These are phyloP conservation scores for Calonectria pseudoreteaudii DNA, from an alignment of 2,329 filamentous ascomycete species.

Conservation along the genomic window DNA sequence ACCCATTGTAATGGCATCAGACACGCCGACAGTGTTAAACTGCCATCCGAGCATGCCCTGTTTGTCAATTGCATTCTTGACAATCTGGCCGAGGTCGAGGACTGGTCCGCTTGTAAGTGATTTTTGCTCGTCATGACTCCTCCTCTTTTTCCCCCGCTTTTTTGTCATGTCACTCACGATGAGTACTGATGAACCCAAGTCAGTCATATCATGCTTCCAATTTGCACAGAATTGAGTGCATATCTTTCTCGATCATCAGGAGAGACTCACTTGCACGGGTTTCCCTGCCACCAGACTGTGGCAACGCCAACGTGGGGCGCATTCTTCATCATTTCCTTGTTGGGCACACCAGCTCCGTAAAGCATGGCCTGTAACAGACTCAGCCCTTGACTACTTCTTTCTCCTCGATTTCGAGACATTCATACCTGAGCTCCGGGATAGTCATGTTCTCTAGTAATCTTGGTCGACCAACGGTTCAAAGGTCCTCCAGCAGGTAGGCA, in stretches of 20 bases:
- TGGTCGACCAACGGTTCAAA: slow-evolving; percentile 88
- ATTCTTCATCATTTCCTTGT: slow-evolving; percentile 86
- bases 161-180: slow-evolving; percentile 51
- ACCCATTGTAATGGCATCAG: slow-evolving; percentile 95
- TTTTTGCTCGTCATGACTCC: background rate
- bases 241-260: background rate
- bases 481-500: slow-evolving; percentile 63
- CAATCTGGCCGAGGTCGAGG: slow-evolving; percentile 86
- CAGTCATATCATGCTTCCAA: slow-evolving; percentile 11
- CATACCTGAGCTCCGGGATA: slow-evolving; percentile 88
- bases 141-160: slow-evolving; percentile 1
- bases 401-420: too few relatives aligned
- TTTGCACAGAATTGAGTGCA: background rate
- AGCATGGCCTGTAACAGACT: slow-evolving; percentile 79
- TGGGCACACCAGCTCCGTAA: slow-evolving; percentile 90
- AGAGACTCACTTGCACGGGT: slow-evolving; percentile 87
- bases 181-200: slow-evolving; percentile 47
- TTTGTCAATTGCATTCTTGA: slow-evolving; percentile 84
- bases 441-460: slow-evolving; percentile 86
- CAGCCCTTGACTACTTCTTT: background rate
- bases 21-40: slow-evolving; percentile 90
- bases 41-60: slow-evolving; percentile 94
- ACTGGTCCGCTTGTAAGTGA: slow-evolving; percentile 61
- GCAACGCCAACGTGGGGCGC: slow-evolving; percentile 92
- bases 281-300: slow-evolving; percentile 97